A percentile compares a stretch with the other conserved stretches of the same genome.
These are phyloP conservation scores for Penicillium sp. DNA, from an alignment of 2,329 filamentous ascomycete species.

Conservation along the genomic window DNA sequence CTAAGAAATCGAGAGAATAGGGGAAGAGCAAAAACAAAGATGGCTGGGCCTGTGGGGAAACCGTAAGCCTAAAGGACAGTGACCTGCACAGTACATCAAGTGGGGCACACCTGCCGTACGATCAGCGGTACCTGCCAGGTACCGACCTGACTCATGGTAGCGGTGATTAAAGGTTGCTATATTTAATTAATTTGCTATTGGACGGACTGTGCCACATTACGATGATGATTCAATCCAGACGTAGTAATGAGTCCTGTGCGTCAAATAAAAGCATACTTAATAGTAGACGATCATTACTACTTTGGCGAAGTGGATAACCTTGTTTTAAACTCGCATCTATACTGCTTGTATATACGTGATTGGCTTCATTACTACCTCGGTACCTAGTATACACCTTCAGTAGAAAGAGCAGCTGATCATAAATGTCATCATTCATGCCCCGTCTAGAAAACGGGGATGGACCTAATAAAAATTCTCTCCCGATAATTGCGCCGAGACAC, in stretches of 20 bases:
- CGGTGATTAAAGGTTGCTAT: not conserved
- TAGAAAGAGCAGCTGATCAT: constrained; percentile 6
- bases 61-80: not conserved
- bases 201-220: not conserved
- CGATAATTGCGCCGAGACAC: constrained; percentile 4
- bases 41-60: constrained; percentile 14
- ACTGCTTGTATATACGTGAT: not conserved
- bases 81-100: not conserved
- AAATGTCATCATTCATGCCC: constrained; percentile 23
- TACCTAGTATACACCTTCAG: constrained; percentile 5
- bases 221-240: not conserved
- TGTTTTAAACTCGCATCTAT: not conserved
- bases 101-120: not conserved
- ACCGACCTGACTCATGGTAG: not conserved
- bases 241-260: not conserved
- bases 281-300: not conserved
- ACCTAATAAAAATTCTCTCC: not conserved
- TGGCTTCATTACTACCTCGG: not conserved
- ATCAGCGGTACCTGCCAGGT: not conserved
- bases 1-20: not conserved
- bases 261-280: not conserved
- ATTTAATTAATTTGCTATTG: not conserved
- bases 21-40: constrained; percentile 13
- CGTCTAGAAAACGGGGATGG: not conserved
- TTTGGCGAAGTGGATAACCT: not conserved